Evolutionary conservation across 2,329 filamentous ascomycete species (phyloP).

Genomic region (Cyanodermella asteris): DNA sequence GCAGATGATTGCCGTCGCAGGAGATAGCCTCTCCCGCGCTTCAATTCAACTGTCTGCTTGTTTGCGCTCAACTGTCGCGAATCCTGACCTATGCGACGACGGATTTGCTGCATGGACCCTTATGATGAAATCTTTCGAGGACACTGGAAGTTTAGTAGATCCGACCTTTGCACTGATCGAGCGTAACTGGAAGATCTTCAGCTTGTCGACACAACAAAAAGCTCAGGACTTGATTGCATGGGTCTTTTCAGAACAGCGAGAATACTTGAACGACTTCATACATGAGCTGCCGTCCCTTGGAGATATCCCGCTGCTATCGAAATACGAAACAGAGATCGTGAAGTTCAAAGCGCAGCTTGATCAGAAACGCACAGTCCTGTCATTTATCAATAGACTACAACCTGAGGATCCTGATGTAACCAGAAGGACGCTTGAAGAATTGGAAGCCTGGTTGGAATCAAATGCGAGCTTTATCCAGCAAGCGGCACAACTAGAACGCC

Average conservation of each 20-base stretch:
- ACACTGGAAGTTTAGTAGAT: constrained; percentile 60
- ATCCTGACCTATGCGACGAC: constrained; percentile 49
- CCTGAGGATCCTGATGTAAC: constrained; percentile 80
- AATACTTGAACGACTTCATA: constrained; percentile 42
- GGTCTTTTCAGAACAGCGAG: constrained; percentile 40
- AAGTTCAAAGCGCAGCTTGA: constrained; percentile 44
- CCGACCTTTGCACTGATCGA: constrained; percentile 77
- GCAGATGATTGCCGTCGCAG: constrained; percentile 64
- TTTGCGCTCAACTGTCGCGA: constrained; percentile 60
- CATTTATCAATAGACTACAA: constrained; percentile 51
- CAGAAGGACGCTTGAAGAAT: constrained; percentile 55
- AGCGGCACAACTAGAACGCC: constrained; percentile 62
- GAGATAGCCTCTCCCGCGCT: constrained; percentile 52
- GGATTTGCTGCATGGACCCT: constrained; percentile 71
- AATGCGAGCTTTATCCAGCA: constrained; percentile 64
- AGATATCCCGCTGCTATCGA: constrained; percentile 44
- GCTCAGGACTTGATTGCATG: constrained; percentile 41
- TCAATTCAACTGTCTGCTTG: constrained; percentile 95
- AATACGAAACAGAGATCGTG: constrained; percentile 43
- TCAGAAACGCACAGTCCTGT: constrained; percentile 40
- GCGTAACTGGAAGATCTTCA: constrained; percentile 54
- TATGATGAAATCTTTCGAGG: constrained; percentile 56
- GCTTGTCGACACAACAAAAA: constrained; percentile 33
- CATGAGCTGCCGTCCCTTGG: constrained; percentile 58
- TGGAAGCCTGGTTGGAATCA: constrained; percentile 47